phyloP scores from a whole-genome alignment of 441 rosid genomes.

The Pelargonium myrrhifolium region DNA sequence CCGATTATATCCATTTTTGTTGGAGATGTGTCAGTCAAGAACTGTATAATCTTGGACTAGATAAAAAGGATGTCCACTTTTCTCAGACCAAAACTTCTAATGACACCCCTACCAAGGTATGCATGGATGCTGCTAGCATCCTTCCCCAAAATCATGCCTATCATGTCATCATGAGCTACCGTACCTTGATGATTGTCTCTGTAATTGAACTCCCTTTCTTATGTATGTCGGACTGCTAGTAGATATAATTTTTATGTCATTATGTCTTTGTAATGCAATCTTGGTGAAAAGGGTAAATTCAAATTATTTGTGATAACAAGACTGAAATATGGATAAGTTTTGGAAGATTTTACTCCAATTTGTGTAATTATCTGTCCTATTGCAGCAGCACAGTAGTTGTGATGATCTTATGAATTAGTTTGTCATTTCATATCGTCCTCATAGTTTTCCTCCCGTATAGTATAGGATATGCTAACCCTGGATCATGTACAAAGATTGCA shows the following conservation, averaged over 20 bases:
- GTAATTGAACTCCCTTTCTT: neutral
- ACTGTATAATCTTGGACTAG: neutral
- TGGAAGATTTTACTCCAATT: neutral
- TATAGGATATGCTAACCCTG: neutral
- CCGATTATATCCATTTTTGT: neutral
- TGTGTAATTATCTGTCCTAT: neutral
- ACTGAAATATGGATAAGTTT: neutral
- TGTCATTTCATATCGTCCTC: neutral
- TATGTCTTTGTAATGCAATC: neutral
- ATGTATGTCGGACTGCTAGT: neutral
- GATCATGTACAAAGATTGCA: neutral
- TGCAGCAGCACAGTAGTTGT: neutral
- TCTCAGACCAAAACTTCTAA: constrained; percentile 3
- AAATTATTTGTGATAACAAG: neutral
- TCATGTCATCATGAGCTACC: neutral
- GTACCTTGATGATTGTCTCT: neutral
- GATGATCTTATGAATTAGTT: neutral
- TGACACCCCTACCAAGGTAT: constrained; percentile 6
- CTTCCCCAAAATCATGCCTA: neutral
- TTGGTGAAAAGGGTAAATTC: neutral
- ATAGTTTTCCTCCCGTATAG: neutral
- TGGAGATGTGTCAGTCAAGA: neutral
- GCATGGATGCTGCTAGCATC: constrained; percentile 5
- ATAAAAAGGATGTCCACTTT: neutral
- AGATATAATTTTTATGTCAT: neutral